Conservation (phyloP, 495 filamentous ascomycete genomes). For the Daldinia caldariorum region DNA sequence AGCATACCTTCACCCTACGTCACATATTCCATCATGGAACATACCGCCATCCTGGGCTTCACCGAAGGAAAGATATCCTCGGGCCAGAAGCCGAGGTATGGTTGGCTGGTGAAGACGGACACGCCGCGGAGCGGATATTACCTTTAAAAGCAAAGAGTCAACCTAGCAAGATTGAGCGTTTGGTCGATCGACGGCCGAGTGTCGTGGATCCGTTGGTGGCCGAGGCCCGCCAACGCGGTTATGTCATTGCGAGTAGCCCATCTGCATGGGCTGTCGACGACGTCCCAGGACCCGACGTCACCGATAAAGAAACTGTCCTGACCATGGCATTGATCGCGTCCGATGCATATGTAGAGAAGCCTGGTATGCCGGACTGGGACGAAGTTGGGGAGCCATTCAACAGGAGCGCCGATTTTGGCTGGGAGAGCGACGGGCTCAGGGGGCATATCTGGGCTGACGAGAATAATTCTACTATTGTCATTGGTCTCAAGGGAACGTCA, state of each 20-base stretch:
- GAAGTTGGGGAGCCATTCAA: conserved; percentile 84
- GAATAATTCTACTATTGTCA: conserved; percentile 84
- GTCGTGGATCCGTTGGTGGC: conserved; percentile 80
- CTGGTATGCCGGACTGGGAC: conserved; percentile 80
- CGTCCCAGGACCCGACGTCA: conserved; percentile 79
- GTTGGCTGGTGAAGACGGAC: conserved; percentile 72
- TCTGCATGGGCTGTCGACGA: conserved; percentile 88
- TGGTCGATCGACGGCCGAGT: conserved; percentile 78
- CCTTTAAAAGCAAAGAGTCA: conserved; percentile 67
- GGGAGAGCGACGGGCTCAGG: conserved; percentile 86
- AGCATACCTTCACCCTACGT: conserved; percentile 72
- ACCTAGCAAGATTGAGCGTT: conserved; percentile 75
- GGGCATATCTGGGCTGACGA: conserved; percentile 93
- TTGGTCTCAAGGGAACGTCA: conserved; percentile 92
- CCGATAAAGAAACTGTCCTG: conserved; percentile 85
- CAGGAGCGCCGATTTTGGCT: conserved; percentile 84
- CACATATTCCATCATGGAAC: conserved; percentile 94
- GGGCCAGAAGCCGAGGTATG: conserved; percentile 68
- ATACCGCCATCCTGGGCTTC: conserved; percentile 73
- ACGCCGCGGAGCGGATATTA: conserved; percentile 55
- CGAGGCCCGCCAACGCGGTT: conserved; percentile 69
- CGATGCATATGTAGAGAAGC: conserved; percentile 83
- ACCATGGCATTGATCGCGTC: conserved; percentile 86
- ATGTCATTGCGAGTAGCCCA: conserved; percentile 65
- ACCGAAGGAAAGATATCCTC: conserved; percentile 75